These are phyloP conservation scores for Naganishia friedmannii DNA, from an alignment of 768 basidiomycete species.

Conservation along the genomic window DNA sequence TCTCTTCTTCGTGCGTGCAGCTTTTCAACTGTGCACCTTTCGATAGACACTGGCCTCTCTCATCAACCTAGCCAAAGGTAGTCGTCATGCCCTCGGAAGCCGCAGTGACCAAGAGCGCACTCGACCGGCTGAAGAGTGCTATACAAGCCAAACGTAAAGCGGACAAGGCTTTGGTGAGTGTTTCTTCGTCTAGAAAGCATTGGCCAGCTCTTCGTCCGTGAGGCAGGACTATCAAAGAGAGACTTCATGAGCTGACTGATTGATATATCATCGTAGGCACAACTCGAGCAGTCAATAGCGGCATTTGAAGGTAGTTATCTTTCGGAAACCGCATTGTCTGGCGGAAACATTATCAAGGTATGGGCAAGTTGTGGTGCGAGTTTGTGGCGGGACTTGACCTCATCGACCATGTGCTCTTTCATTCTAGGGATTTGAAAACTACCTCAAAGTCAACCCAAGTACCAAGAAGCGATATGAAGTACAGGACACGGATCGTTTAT, in stretches of 20 bases:
- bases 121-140: slow-evolving; percentile 70
- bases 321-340: slow-evolving; percentile 48
- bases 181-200: background rate
- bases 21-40: too few relatives aligned
- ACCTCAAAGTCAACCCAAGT: slow-evolving; percentile 48
- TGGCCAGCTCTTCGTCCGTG: too few relatives aligned
- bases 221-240: too few relatives aligned
- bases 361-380: background rate
- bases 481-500: slow-evolving; percentile 50
- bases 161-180: slow-evolving; percentile 47
- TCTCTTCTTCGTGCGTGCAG: too few relatives aligned
- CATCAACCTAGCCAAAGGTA: too few relatives aligned
- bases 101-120: slow-evolving; percentile 13
- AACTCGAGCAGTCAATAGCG: slow-evolving; percentile 52
- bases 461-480: slow-evolving; percentile 37
- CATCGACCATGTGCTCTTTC: background rate
- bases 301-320: slow-evolving; percentile 54
- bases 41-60: too few relatives aligned
- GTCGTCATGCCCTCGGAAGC: slow-evolving; percentile 11
- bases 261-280: slow-evolving; percentile 39
- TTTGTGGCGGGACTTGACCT: background rate
- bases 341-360: slow-evolving; percentile 55
- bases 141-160: slow-evolving; percentile 97
- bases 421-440: slow-evolving; percentile 52
- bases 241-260: background rate